Percentiles rank a stretch among this genome's conserved stretches.
Evolutionary conservation across 208 protist species (phyloP).

Genomic region (Trypanosoma melophagium): DNA sequence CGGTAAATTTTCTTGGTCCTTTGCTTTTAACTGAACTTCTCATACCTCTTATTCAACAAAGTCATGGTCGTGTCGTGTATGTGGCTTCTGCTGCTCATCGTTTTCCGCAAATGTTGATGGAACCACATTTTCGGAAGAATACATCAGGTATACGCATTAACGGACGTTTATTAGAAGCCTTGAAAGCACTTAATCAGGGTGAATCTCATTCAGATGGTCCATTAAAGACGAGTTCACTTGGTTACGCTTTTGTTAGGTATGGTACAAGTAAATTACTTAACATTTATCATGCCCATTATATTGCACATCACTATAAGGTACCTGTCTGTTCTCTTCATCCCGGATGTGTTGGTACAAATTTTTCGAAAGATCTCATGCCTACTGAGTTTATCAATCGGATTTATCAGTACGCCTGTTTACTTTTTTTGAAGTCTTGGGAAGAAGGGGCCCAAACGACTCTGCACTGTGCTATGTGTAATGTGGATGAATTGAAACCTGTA

Average conservation of each 20-base stretch:
- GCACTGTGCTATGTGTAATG: conserved; percentile 83
- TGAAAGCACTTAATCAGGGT: conserved; percentile 69
- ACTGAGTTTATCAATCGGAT: conserved; percentile 29
- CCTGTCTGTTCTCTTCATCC: conserved; percentile 79
- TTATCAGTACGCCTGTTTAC: conserved; percentile 33
- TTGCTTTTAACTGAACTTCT: conserved; percentile 85
- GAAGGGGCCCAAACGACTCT: conserved; percentile 87
- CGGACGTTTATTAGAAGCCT: conserved; percentile 50
- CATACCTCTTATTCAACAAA: conserved; percentile 62
- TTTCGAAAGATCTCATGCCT: conserved; percentile 55
- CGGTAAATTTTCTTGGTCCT: conserved; percentile 85
- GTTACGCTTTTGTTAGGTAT: conserved; percentile 68
- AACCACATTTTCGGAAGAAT: conserved; percentile 20
- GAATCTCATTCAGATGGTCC: conserved; percentile 35
- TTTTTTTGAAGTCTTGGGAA: conserved; percentile 64
- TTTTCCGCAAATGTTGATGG: conserved; percentile 54
- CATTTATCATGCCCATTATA: conserved; percentile 76
- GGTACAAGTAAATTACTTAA: conserved; percentile 87
- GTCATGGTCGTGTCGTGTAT: conserved; percentile 80
- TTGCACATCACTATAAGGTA: conserved; percentile 58
- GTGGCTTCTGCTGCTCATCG: conserved; percentile 79
- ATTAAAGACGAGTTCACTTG: conserved; percentile 24
- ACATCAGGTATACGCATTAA: conserved; percentile 13
- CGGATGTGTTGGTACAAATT: conserved; percentile 73
- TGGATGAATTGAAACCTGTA: conserved; percentile 70